A percentile compares a stretch with the other conserved stretches of the same genome.
Evolutionary conservation across 805 yeast species (phyloP).

Genomic region (Candida silvicultrix): DNA sequence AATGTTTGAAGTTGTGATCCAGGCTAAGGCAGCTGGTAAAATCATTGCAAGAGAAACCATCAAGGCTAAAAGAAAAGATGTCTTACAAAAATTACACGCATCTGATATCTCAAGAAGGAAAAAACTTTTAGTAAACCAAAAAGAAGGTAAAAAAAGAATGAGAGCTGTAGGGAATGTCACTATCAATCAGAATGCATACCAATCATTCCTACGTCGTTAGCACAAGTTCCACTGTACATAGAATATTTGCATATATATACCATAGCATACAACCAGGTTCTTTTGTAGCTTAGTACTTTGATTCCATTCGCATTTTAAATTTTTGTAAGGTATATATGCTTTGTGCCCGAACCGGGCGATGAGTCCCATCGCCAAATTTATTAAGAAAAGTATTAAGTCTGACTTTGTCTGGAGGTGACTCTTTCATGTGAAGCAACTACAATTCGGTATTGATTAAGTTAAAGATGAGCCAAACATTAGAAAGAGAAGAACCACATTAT

Average conservation of each 20-base stretch:
- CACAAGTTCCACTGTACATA: not conserved
- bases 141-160: constrained; percentile 87
- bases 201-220: constrained; percentile 55
- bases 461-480: constrained; percentile 26
- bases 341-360: not conserved
- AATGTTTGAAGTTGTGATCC: constrained; percentile 87
- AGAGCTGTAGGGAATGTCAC: constrained; percentile 72
- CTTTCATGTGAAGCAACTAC: too few relatives aligned
- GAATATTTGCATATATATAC: not conserved
- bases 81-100: constrained; percentile 89
- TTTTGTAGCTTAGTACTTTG: too few relatives aligned
- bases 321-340: too few relatives aligned
- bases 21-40: constrained; percentile 75
- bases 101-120: constrained; percentile 87
- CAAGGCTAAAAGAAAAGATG: constrained; percentile 91
- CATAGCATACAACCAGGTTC: too few relatives aligned
- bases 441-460: not conserved
- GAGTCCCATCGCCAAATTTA: too few relatives aligned
- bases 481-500: constrained; percentile 69
- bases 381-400: not conserved
- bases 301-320: not conserved
- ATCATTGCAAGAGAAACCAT: constrained; percentile 90
- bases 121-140: constrained; percentile 81
- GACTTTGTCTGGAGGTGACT: not conserved
- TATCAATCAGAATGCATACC: constrained; percentile 83